Base-by-base conservation (phyloP, 2,329 filamentous ascomycete species). In the Sodiomyces alkalinus region DNA sequence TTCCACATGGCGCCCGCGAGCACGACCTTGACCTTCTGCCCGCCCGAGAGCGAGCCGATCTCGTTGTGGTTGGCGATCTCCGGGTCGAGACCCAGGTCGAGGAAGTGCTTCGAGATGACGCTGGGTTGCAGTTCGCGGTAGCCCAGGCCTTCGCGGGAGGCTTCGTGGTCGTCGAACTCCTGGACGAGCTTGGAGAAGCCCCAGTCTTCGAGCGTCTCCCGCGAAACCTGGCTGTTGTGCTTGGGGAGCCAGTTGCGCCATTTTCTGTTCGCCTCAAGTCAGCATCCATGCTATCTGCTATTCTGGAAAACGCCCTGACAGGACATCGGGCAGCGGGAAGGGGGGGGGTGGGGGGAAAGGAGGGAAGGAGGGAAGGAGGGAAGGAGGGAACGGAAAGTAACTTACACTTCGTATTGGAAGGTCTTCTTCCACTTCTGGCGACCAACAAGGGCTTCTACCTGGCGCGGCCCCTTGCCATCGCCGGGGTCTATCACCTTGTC, bases 61-160 rank as follows among this genome's bases (percentile, higher is more conserved):
- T 94, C 80, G 55, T 94, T 96, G 71, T 98, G 90, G 60, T 94
- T 93, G 46, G 90, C 90, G 47, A 98, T 96, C 47, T 98, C 90
- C 0, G 87, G 86, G 51, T 96, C 90, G 28, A 98, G 71, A 33
- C 90, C 90, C 19, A 96, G 69, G 46, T 98, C 90, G 45, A 96
- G 86, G 46, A 98, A 98, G 60, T 98, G 90, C 70, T 96, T 92
- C 34, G 81, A 80, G 56, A 98, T 96, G 47, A 92, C 73, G 45
- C 86, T 81, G 27, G 87, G 87, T 49, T 92, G 83, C 31, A 98
- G 73, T 44, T 86, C 72, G 50, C 90, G 82, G 70, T 90, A 98
- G 40, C 90, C 87, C 20, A 98, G 75, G 69, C 90, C 90, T 57
- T 98, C 90, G 47, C 90, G 81, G n/a, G 87, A 93, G 11, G 90